These are phyloP conservation scores for Colletotrichum lini DNA, from an alignment of 2,329 filamentous ascomycete genomes.

Conservation along the genomic window DNA sequence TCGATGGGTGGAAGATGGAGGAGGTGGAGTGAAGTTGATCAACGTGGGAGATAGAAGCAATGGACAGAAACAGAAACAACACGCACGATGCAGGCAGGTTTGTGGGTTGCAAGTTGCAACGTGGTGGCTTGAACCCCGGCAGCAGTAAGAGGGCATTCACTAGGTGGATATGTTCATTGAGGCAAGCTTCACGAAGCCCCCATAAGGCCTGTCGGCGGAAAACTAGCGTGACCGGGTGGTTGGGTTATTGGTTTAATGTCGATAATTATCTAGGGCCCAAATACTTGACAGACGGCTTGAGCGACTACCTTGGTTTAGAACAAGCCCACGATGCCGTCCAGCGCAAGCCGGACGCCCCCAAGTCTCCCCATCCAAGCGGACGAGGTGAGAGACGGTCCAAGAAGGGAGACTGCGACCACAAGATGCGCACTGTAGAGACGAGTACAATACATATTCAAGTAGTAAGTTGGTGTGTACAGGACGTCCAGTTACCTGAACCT, in stretches of 20 bases:
- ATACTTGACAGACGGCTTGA: slow-evolving; percentile 8
- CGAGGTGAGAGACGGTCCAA: not conserved
- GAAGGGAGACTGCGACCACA: not conserved
- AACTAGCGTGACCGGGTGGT: not conserved
- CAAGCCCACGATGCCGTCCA: slow-evolving; percentile 23
- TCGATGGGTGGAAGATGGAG: not conserved
- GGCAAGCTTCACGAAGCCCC: not conserved
- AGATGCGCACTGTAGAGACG: too few species aligned
- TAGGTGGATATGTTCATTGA: too few species aligned
- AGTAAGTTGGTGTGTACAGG: too few species aligned
- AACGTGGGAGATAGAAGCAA: slow-evolving; percentile 16
- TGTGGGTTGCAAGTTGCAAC: slow-evolving; percentile 5
- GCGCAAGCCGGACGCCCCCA: slow-evolving; percentile 23
- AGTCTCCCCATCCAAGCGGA: slow-evolving; percentile 30
- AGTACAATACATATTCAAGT: too few species aligned
- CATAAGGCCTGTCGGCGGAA: not conserved
- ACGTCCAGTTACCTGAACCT: too few species aligned
- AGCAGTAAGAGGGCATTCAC: not conserved
- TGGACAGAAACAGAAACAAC: slow-evolving; percentile 9
- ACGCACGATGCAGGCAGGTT: slow-evolving; percentile 9
- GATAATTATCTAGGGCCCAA: not conserved
- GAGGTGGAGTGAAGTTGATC: not conserved
- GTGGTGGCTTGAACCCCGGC: slow-evolving; percentile 28
- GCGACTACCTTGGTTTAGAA: slow-evolving; percentile 28
- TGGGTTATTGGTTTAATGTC: not conserved